Conservation (phyloP, 1,139 yeast genomes). For the Sugiyamaella castrensis region DNA sequence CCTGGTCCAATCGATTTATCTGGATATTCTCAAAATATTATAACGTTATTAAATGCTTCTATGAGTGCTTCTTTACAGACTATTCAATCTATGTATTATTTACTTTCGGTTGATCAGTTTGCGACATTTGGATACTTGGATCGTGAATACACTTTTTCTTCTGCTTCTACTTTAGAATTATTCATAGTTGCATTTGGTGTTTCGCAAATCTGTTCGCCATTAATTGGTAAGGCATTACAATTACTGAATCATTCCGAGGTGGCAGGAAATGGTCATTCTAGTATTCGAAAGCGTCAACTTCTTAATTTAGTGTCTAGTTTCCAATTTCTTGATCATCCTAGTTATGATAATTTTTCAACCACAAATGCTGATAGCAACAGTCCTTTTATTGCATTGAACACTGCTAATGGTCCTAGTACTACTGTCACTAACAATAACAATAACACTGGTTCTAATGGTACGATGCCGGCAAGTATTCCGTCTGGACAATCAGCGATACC, state of each 20-base stretch:
- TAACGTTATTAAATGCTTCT: constrained; percentile 71
- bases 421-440: no score
- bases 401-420: no score
- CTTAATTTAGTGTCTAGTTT: constrained; percentile 60
- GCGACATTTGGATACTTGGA: constrained; percentile 89
- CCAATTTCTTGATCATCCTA: constrained; percentile 49
- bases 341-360: no score
- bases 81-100: constrained; percentile 67
- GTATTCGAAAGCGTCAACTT: constrained; percentile 67
- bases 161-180: constrained; percentile 72
- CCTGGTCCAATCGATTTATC: constrained; percentile 63
- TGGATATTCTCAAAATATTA: constrained; percentile 62
- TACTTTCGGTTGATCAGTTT: constrained; percentile 71
- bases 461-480: no score
- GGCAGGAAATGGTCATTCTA: constrained; percentile 53
- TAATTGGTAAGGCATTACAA: constrained; percentile 67
- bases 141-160: constrained; percentile 76
- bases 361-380: no score
- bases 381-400: not conserved
- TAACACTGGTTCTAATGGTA: no score
- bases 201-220: constrained; percentile 69
- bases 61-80: constrained; percentile 82
- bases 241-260: constrained; percentile 73
- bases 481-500: no score
- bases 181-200: constrained; percentile 83